Percentiles rank a stretch among this genome's conserved stretches.
phyloP scores from a whole-genome alignment of 2,329 filamentous ascomycete genomes.

The Aspergillus nomiae region DNA sequence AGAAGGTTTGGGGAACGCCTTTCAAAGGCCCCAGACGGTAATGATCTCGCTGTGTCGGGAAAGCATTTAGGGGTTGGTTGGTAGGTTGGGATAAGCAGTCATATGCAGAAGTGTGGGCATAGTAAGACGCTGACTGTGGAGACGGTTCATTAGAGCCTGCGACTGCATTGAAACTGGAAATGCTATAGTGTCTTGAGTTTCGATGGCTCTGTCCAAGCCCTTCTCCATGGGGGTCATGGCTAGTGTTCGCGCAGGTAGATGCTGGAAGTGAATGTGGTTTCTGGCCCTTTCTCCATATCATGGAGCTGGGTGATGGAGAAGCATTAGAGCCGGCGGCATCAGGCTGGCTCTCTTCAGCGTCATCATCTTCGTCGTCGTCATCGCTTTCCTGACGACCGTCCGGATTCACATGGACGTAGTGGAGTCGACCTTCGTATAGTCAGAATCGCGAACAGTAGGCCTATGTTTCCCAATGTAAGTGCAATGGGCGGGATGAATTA shows the following conservation, averaged over 20 bases:
- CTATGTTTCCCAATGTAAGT: neutral
- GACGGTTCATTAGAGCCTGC: neutral
- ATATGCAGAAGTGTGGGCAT: neutral
- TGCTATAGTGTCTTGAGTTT: neutral
- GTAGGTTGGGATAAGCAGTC: neutral
- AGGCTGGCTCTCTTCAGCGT: neutral
- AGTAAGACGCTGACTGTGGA: neutral
- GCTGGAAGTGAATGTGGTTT: neutral
- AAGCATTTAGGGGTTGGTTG: neutral
- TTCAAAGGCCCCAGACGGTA: conserved; percentile 5
- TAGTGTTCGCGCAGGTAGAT: neutral
- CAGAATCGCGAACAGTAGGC: neutral
- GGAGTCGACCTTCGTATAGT: neutral
- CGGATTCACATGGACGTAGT: neutral
- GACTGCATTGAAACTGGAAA: neutral
- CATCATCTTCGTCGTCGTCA: neutral
- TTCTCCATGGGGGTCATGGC: neutral
- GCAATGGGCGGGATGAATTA: no score
- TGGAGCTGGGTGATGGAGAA: neutral
- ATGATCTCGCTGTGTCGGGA: neutral
- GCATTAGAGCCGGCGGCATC: neutral
- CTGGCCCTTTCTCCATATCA: neutral
- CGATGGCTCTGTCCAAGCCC: neutral
- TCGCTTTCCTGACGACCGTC: neutral
- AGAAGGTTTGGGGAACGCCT: conserved; percentile 6